Conservation (phyloP, 2,329 filamentous ascomycete species). For the Diaporthe caulivora region DNA sequence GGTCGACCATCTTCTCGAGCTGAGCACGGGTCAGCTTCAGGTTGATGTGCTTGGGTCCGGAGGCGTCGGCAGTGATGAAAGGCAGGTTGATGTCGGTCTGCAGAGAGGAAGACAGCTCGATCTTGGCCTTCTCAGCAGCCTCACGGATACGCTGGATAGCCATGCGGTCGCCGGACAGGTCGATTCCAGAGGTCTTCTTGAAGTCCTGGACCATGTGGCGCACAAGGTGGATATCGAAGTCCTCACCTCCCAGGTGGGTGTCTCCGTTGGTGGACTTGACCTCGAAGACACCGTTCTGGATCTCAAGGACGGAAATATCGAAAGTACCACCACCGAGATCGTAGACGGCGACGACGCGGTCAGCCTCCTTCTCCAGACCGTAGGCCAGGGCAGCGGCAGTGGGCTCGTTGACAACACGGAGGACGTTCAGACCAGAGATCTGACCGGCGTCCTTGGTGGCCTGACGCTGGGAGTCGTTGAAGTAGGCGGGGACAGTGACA, state of each 20-base stretch:
- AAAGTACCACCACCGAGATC: conserved; percentile 99
- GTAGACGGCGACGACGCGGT: conserved; percentile 93
- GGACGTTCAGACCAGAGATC: conserved; percentile 94
- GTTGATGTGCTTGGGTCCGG: conserved; percentile 98
- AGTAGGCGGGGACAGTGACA: conserved; percentile 97
- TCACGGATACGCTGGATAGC: conserved; percentile 99
- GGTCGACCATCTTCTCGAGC: conserved; percentile 93
- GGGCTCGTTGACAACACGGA: conserved; percentile 98
- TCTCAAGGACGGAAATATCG: conserved; percentile 98
- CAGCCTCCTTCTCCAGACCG: conserved; percentile 93
- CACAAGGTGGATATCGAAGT: conserved; percentile 96
- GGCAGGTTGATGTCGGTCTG: conserved; percentile 98
- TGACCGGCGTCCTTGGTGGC: conserved; percentile 98
- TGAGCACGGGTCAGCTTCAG: conserved; percentile 91
- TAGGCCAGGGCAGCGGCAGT: conserved; percentile 96
- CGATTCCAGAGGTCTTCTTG: conserved; percentile 94
- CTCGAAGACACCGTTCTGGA: conserved; percentile 98
- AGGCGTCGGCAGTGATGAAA: conserved; percentile 97
- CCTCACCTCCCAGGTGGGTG: conserved; percentile 97
- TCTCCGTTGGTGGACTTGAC: conserved; percentile 99
- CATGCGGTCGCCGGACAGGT: conserved; percentile 94
- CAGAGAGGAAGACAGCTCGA: conserved; percentile 93
- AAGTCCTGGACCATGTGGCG: conserved; percentile 94
- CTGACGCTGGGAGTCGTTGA: conserved; percentile 98
- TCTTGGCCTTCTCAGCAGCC: conserved; percentile 99